phyloP scores from a whole-genome alignment of 2,329 filamentous ascomycete genomes.

The Aspergillus sojae region DNA sequence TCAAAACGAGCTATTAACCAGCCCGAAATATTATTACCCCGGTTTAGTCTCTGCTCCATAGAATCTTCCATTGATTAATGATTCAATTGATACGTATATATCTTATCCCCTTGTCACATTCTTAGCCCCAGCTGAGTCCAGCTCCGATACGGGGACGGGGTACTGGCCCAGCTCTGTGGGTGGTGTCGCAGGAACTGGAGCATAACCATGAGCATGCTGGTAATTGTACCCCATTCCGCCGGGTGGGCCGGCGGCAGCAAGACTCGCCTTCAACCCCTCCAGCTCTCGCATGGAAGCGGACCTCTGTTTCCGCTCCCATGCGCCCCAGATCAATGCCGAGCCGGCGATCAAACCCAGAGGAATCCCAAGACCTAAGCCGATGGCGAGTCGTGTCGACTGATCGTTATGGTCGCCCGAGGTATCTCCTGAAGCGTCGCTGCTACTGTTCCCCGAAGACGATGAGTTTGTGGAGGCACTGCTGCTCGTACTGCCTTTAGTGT shows the following conservation, averaged over 20 bases:
- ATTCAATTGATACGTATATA: not conserved
- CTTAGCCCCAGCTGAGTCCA: not conserved
- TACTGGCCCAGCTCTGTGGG: not conserved
- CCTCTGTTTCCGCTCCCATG: conserved; percentile 4
- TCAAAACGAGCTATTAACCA: too few relatives aligned
- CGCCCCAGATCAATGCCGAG: conserved; percentile 3
- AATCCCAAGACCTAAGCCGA: conserved; percentile 14
- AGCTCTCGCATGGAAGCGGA: not conserved
- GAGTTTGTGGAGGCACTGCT: not conserved
- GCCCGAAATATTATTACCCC: too few relatives aligned
- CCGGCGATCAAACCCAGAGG: conserved; percentile 13
- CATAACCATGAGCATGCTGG: not conserved
- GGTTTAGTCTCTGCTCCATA: too few relatives aligned
- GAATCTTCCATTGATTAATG: too few relatives aligned
- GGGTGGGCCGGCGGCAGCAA: not conserved
- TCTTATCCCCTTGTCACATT: not conserved
- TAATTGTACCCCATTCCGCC: not conserved
- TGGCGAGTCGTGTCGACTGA: conserved; percentile 8
- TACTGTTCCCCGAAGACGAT: not conserved
- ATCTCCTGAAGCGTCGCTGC: not conserved
- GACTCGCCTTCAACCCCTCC: not conserved
- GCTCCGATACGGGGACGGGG: not conserved
- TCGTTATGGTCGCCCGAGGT: not conserved
- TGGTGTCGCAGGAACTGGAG: not conserved
- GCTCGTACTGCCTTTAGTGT: not conserved